These are phyloP conservation scores for Ustilago loliicola DNA, from an alignment of 1,284 basidiomycete genomes.

Conservation along the genomic window DNA sequence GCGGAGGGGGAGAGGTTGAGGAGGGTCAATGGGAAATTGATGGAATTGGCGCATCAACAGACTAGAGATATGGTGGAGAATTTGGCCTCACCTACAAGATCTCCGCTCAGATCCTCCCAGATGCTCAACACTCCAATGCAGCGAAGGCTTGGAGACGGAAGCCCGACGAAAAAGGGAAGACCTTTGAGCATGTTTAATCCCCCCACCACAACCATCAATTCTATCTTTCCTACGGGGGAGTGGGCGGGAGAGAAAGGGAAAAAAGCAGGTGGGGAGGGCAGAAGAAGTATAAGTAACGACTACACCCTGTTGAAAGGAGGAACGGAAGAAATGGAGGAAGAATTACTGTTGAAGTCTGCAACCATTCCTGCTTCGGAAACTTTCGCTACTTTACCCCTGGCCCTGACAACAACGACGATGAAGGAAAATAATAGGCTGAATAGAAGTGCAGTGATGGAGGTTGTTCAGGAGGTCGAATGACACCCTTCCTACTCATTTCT, in stretches of 20 bases:
- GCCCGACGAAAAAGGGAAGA: constrained; percentile 16
- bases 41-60: constrained; percentile 55
- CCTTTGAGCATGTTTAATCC: constrained; percentile 46
- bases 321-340: constrained; percentile 34
- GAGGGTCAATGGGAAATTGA: constrained; percentile 48
- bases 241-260: background rate
- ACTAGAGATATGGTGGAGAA: constrained; percentile 55
- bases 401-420: too few relatives aligned
- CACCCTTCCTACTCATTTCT: too few relatives aligned
- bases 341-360: constrained; percentile 20
- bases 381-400: constrained; percentile 29
- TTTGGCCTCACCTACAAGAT: constrained; percentile 13
- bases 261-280: background rate
- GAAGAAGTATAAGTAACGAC: constrained; percentile 44
- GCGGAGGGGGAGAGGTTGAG: constrained; percentile 45
- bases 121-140: constrained; percentile 2
- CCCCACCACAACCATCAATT: background rate
- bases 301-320: constrained; percentile 37
- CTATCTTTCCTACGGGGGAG: background rate
- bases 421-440: too few relatives aligned
- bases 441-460: background rate
- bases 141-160: background rate
- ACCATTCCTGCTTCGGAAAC: constrained; percentile 35
- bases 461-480: background rate
- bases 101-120: constrained; percentile 12